These are phyloP conservation scores for Fusarium pseudoanthophilum DNA, from an alignment of 2,329 filamentous ascomycete species.

Conservation along the genomic window DNA sequence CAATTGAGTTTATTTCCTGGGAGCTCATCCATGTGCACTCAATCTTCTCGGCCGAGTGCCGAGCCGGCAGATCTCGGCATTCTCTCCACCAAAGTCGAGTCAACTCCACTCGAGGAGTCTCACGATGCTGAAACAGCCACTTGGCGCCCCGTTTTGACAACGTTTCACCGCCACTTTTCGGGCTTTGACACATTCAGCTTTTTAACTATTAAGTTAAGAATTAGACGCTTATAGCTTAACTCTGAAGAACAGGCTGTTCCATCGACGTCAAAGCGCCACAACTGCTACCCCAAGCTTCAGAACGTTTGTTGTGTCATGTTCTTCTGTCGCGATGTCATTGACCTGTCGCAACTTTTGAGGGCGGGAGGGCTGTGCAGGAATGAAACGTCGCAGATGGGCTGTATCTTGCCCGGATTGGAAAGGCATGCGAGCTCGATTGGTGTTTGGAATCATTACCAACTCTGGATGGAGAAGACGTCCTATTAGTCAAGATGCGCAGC, in stretches of 20 bases:
- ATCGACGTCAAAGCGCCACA: neutral
- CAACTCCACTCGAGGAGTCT: neutral
- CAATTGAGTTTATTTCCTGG: neutral
- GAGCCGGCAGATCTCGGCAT: neutral
- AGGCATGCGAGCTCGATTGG: neutral
- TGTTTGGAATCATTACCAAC: neutral
- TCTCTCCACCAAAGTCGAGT: neutral
- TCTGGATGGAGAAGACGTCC: fast-evolving
- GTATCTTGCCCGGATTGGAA: neutral
- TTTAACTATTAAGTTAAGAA: neutral
- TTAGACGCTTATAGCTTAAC: neutral
- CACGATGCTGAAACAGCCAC: neutral
- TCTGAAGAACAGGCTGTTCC: neutral
- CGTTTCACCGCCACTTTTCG: neutral
- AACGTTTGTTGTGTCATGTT: neutral
- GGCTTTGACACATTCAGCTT: neutral
- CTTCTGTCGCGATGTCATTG: neutral
- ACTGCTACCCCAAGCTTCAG: neutral
- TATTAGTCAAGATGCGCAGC: neutral
- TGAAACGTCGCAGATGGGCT: neutral
- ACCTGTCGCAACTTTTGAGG: neutral
- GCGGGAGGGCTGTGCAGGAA: neutral
- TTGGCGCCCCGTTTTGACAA: neutral
- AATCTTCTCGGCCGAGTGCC: neutral
- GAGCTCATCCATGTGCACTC: neutral